A percentile compares a stretch with the other conserved stretches of the same genome.
phyloP scores from a whole-genome alignment of 441 rosid genomes.

The Pelargonium citronellum region DNA sequence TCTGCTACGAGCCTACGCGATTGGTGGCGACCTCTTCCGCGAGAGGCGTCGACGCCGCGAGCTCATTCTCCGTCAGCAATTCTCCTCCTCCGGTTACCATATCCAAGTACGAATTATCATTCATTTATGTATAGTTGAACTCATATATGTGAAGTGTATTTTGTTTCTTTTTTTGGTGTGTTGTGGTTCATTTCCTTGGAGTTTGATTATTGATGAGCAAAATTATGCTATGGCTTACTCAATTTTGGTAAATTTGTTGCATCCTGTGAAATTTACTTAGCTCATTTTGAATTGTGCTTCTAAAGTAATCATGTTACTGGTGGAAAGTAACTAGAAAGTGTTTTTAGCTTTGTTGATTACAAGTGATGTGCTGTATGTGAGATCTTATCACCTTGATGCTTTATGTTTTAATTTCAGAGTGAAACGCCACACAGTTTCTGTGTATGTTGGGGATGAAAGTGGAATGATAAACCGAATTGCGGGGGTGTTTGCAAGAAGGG shows the following conservation, averaged over 20 bases:
- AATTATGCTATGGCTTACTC: neutral
- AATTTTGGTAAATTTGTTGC: neutral
- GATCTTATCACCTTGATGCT: neutral
- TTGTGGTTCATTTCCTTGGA: neutral
- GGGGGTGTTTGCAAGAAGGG: slow-evolving; percentile 86
- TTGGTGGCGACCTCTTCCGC: neutral
- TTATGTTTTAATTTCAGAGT: slow-evolving; percentile 32
- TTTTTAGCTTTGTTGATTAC: neutral
- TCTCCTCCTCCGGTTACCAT: neutral
- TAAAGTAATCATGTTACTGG: neutral
- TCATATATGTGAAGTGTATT: neutral
- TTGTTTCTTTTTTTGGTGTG: no score
- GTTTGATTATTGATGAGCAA: neutral
- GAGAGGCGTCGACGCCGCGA: slow-evolving; percentile 3
- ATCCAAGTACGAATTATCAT: neutral
- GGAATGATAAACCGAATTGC: slow-evolving; percentile 88
- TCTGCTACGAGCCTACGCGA: neutral
- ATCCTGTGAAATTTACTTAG: neutral
- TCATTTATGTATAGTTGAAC: neutral
- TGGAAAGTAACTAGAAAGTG: neutral
- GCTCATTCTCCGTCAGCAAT: neutral
- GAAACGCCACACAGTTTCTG: slow-evolving; percentile 68
- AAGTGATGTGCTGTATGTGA: neutral
- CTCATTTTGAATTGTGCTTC: neutral
- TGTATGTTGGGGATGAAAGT: slow-evolving; percentile 85